These are phyloP conservation scores for Dactylellina sp. DNA, from an alignment of 2,329 filamentous ascomycete genomes.

Conservation along the genomic window DNA sequence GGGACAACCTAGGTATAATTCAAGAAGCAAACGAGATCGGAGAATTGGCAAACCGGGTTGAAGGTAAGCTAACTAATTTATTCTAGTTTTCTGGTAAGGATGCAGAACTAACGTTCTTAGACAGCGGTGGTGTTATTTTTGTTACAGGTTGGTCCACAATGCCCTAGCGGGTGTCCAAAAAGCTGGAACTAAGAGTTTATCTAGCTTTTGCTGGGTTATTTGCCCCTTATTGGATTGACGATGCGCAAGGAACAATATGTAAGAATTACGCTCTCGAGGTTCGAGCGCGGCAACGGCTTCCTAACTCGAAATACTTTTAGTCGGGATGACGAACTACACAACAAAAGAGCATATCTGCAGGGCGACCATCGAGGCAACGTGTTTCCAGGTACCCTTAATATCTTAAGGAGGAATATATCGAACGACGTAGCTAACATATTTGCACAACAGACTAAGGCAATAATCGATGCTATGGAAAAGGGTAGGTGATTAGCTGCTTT, in stretches of 20 bases:
- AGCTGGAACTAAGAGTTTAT: not conserved
- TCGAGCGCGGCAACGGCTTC: slow-evolving; percentile 13
- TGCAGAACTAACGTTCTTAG: slow-evolving; percentile 62
- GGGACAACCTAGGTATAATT: slow-evolving; percentile 74
- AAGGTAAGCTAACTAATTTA: slow-evolving; percentile 44
- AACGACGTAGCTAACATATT: not conserved
- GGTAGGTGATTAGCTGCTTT: slow-evolving; percentile 4
- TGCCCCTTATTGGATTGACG: slow-evolving; percentile 94
- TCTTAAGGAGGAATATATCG: not conserved
- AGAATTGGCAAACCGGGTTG: slow-evolving; percentile 59
- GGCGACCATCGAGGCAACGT: slow-evolving; percentile 89
- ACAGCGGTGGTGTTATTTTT: slow-evolving; percentile 86
- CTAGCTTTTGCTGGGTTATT: slow-evolving; percentile 86
- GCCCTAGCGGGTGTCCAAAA: not conserved
- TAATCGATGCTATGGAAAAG: slow-evolving; percentile 89
- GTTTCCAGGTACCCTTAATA: slow-evolving; percentile 70
- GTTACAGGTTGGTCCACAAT: slow-evolving; percentile 70
- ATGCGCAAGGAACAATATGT: slow-evolving; percentile 87
- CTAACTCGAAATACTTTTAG: slow-evolving; percentile 62
- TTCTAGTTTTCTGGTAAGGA: not conserved
- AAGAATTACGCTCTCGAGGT: slow-evolving; percentile 47
- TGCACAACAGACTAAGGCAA: slow-evolving; percentile 78
- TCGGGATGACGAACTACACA: slow-evolving; percentile 87
- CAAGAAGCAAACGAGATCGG: slow-evolving; percentile 65
- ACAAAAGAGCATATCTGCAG: slow-evolving; percentile 86